Conservation (phyloP, 164 flowering plant species). For the Magnolia changhungtana region DNA sequence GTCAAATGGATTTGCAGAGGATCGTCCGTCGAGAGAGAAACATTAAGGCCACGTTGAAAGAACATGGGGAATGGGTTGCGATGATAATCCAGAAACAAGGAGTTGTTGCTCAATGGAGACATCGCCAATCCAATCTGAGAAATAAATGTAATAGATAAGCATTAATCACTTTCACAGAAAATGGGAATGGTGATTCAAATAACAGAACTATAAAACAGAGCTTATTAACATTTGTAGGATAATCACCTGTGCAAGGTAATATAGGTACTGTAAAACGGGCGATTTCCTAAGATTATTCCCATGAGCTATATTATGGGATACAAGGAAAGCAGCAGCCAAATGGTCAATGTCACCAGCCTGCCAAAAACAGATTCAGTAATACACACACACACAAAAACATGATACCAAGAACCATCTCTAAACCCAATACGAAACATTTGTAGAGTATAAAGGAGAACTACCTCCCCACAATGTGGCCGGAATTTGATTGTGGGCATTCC, state of each 20-base stretch:
- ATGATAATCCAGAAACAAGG: conserved; percentile 82
- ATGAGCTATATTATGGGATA: conserved; percentile 84
- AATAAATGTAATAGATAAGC: background rate
- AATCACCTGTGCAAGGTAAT: conserved; percentile 84
- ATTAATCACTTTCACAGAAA: background rate
- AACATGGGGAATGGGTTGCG: conserved; percentile 88
- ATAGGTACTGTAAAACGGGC: conserved; percentile 92
- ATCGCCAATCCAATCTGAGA: conserved; percentile 90
- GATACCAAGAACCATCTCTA: background rate
- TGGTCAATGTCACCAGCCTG: conserved; percentile 99
- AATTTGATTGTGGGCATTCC: conserved; percentile 94
- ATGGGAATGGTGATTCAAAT: background rate
- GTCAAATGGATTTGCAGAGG: conserved; percentile 96
- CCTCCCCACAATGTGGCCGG: conserved; percentile 99
- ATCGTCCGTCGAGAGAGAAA: conserved; percentile 96
- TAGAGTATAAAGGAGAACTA: conserved; percentile 7
- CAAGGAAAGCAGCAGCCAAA: conserved; percentile 93
- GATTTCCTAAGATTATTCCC: conserved; percentile 93
- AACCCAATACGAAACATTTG: background rate
- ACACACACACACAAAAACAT: background rate
- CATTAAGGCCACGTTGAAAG: conserved; percentile 88
- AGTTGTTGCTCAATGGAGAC: conserved; percentile 98
- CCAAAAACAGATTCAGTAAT: conserved; percentile 1
- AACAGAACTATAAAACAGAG: background rate
- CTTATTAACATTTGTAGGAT: background rate